Evolutionary conservation across 2,329 filamentous ascomycete species (phyloP).

Genomic region (Basipetospora sp.): DNA sequence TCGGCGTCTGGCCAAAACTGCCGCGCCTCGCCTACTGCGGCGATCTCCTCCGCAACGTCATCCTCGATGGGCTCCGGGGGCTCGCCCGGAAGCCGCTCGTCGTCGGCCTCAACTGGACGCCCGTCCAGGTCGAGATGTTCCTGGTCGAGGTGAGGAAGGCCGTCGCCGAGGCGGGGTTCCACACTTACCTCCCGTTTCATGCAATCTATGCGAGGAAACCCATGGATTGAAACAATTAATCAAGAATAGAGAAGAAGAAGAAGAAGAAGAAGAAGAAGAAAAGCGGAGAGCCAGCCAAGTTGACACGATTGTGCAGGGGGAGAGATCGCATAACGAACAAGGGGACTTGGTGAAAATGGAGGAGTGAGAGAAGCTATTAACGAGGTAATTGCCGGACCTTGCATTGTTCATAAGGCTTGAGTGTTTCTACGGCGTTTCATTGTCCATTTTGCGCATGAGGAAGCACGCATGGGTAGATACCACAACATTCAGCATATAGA

Average conservation of each 20-base stretch:
- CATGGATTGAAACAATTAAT: neutral
- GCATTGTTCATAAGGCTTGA: too few species aligned
- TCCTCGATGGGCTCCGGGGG: slow-evolving; percentile 26
- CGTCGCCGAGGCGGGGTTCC: slow-evolving; percentile 20
- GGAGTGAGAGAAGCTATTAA: neutral
- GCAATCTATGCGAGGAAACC: slow-evolving; percentile 26
- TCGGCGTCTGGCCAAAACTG: slow-evolving; percentile 33
- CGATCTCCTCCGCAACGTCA: slow-evolving; percentile 27
- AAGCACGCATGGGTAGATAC: too few species aligned
- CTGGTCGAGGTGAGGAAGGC: slow-evolving; percentile 26
- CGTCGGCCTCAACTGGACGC: slow-evolving; percentile 25
- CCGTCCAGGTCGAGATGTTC: slow-evolving; percentile 28
- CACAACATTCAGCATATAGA: too few species aligned
- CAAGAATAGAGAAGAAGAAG: neutral
- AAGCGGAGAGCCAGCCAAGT: too few species aligned
- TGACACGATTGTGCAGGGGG: neutral
- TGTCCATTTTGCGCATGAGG: too few species aligned
- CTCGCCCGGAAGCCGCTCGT: slow-evolving; percentile 24
- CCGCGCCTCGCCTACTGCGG: slow-evolving; percentile 29
- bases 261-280: neutral
- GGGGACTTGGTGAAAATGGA: too few species aligned
- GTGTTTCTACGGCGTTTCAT: too few species aligned
- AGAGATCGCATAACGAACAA: neutral
- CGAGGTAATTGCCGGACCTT: too few species aligned
- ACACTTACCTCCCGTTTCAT: slow-evolving; percentile 26